A percentile compares a stretch with the other conserved stretches of the same genome.
Evolutionary conservation across 1,139 yeast species (phyloP).

Genomic region (Hansenula lynferdii): DNA sequence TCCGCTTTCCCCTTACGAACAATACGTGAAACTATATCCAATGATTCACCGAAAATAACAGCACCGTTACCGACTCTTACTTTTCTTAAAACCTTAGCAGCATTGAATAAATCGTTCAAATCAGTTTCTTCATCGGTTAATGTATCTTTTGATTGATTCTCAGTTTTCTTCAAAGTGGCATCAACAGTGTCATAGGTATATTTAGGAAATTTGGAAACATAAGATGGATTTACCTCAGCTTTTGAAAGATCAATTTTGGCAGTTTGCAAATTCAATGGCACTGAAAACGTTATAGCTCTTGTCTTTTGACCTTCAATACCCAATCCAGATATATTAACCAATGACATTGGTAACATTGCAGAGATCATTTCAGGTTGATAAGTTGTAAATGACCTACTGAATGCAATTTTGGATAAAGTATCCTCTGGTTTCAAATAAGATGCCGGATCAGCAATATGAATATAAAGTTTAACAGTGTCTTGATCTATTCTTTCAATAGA

Average conservation of each 20-base stretch:
- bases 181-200: conserved; percentile 50
- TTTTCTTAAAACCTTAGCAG: conserved; percentile 30
- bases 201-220: conserved; percentile 38
- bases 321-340: conserved; percentile 52
- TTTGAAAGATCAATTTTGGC: conserved; percentile 26
- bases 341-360: conserved; percentile 65
- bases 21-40: conserved; percentile 18
- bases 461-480: conserved; percentile 41
- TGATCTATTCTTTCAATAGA: conserved; percentile 43
- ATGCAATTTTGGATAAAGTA: conserved; percentile 53
- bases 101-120: conserved; percentile 27
- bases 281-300: conserved; percentile 45
- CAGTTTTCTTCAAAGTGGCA: conserved; percentile 25
- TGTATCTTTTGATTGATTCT: not conserved
- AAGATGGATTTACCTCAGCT: conserved; percentile 33
- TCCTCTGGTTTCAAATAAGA: conserved; percentile 48
- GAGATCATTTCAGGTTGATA: conserved; percentile 68
- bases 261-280: conserved; percentile 29
- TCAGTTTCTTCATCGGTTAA: conserved; percentile 25
- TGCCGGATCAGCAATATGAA: conserved; percentile 89
- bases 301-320: conserved; percentile 44
- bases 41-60: conserved; percentile 30
- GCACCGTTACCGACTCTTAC: conserved; percentile 31
- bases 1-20: conserved; percentile 14
- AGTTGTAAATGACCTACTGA: conserved; percentile 57